Conservation (phyloP, 495 filamentous ascomycete species). For the Trichoderma parareesei region DNA sequence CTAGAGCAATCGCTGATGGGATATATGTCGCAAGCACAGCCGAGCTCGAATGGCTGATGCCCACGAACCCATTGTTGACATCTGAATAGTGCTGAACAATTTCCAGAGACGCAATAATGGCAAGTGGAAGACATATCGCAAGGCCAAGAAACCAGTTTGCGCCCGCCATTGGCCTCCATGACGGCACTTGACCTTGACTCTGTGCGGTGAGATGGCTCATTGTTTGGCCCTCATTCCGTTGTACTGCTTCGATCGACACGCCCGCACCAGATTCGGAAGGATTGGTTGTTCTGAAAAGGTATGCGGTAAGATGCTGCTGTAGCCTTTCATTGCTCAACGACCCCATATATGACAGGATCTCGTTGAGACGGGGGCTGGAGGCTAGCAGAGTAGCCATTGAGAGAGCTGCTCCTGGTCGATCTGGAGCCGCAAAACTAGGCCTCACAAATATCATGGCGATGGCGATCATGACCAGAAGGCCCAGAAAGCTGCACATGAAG, state of each 20-base stretch:
- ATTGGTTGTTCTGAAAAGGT: conserved; percentile 9
- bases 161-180: conserved; percentile 13
- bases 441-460: conserved; percentile 11
- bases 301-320: conserved; percentile 7
- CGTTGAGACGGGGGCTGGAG: conserved; percentile 9
- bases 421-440: conserved; percentile 12
- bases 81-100: conserved; percentile 15
- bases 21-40: conserved; percentile 15
- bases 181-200: not conserved
- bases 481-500: conserved; percentile 14
- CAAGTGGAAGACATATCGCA: conserved; percentile 11
- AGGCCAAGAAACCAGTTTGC: conserved; percentile 12
- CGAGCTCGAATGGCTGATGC: not conserved
- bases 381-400: conserved; percentile 15
- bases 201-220: not conserved
- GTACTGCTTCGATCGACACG: conserved; percentile 11
- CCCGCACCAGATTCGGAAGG: not conserved
- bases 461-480: conserved; percentile 12
- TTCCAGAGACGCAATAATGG: conserved; percentile 13
- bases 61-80: conserved; percentile 12
- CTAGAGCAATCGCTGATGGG: conserved; percentile 14
- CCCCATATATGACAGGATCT: conserved; percentile 9
- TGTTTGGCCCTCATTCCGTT: not conserved
- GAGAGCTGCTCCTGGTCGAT: conserved; percentile 12
- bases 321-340: conserved; percentile 3